Evolutionary conservation across 306 rosid genomes (phyloP).

Genomic region (Fragaria vesca): DNA sequence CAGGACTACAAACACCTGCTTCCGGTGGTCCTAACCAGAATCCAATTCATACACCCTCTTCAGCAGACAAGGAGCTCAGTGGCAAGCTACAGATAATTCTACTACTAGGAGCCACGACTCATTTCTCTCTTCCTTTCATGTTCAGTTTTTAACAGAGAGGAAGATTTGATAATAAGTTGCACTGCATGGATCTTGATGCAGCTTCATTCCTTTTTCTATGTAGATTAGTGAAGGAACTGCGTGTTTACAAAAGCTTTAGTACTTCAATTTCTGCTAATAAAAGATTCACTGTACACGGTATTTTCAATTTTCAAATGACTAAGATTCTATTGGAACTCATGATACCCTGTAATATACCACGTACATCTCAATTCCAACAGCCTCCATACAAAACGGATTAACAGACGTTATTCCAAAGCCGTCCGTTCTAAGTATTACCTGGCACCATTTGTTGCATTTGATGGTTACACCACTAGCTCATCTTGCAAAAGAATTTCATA

Average conservation of each 20-base stretch:
- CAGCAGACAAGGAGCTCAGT: neutral
- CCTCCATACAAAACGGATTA: neutral
- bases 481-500: slow-evolving; percentile 92
- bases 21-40: neutral
- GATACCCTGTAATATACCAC: neutral
- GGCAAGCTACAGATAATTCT: neutral
- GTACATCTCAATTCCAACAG: neutral
- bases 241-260: neutral
- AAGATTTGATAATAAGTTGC: neutral
- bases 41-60: neutral
- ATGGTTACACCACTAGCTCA: slow-evolving; percentile 32
- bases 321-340: neutral
- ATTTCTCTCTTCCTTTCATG: too few relatives aligned
- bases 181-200: neutral
- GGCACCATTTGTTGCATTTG: neutral
- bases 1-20: neutral
- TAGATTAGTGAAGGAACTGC: neutral
- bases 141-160: neutral
- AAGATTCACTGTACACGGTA: neutral
- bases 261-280: neutral
- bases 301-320: neutral
- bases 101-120: neutral
- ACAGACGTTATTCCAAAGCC: neutral
- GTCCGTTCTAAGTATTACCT: neutral
- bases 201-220: neutral